These are phyloP conservation scores for Phlebiopsis gigantea DNA, from an alignment of 768 basidiomycete species.

Conservation along the genomic window DNA sequence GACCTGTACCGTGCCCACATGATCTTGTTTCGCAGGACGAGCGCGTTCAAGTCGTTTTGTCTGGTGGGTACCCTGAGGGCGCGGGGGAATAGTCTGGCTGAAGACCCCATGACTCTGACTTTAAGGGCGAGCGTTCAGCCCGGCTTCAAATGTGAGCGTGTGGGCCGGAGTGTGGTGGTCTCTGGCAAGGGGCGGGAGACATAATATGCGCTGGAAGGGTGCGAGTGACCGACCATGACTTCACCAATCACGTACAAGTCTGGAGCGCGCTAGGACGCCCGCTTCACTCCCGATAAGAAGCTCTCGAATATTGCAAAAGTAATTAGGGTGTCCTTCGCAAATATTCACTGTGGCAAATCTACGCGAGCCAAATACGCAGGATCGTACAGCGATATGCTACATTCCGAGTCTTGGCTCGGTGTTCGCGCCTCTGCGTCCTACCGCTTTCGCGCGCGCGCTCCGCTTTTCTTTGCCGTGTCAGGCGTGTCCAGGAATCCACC, in stretches of 20 bases:
- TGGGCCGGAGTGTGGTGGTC: background rate
- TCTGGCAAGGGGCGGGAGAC: background rate
- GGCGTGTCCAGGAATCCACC: conserved; percentile 76
- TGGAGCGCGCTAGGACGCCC: background rate
- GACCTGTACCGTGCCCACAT: conserved; percentile 1
- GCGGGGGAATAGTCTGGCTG: background rate
- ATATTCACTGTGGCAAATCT: background rate
- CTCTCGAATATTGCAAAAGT: background rate
- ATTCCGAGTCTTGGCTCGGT: background rate
- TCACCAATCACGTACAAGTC: background rate
- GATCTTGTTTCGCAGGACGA: background rate
- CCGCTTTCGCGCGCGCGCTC: conserved; percentile 9
- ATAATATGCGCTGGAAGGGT: background rate
- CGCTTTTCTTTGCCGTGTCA: conserved; percentile 8
- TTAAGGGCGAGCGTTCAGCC: background rate
- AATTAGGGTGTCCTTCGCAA: background rate
- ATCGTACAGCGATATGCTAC: background rate
- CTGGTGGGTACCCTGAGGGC: background rate
- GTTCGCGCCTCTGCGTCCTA: background rate
- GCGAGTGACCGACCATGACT: background rate
- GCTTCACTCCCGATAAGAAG: background rate
- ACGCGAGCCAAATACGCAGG: background rate
- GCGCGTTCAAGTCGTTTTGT: conserved; percentile 1
- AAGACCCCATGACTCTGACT: background rate
- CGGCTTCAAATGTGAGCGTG: background rate